Evolutionary conservation across 2,329 filamentous ascomycete genomes (phyloP), one percentile per base, ranked within the genome.

Genomic region (Pseudocercospora cruenta): DNA sequence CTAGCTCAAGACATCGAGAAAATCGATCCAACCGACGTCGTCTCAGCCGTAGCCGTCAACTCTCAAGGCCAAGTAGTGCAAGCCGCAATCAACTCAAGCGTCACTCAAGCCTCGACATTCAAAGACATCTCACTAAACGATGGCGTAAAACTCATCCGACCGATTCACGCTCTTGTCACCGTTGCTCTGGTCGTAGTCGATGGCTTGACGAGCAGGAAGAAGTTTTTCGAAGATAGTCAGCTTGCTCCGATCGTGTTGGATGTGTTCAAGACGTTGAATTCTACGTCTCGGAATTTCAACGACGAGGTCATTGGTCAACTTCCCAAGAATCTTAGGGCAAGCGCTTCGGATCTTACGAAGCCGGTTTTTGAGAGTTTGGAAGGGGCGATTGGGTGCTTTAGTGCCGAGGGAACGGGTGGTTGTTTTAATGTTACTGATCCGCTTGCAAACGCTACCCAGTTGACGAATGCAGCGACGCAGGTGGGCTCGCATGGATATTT

Each of bases 21-120:
- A 4, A 58, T 58, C 55, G 55, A 58, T 14, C 55, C 55, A 12
- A 58, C 55, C 24, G 28, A 58, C 28, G 55, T 58, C 36, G 55
- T 58, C 12, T 31, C 55, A 19, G 55, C 55, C 28, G 16, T 58
- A 10, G 55, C 31, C 28, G 55, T 39, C 14, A 58, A 58, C 28
- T 58, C 55, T 5, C 31, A 58, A 58, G 55, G 55, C 55, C 55
- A 58, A 22, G 55, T 58, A 21, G 55, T 58, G n/a, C 55, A 58
- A 58, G 55, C 55, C 22, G n/a, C 55, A 21, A 58, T 58, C 26
- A 58, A 58, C 55, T 31, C n/a, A 21, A 58, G 55, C 36, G 55
- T 58, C 21, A 39, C n/a, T 12, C 55, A 39, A 39, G 55, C 55
- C 55, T 14, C 9, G 31, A 19, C 28, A n/a, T 58, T 58, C 55